A percentile compares a stretch with the other conserved stretches of the same genome.
phyloP scores from a whole-genome alignment of 495 filamentous ascomycete genomes.

The Parathielavia hyrcaniae region DNA sequence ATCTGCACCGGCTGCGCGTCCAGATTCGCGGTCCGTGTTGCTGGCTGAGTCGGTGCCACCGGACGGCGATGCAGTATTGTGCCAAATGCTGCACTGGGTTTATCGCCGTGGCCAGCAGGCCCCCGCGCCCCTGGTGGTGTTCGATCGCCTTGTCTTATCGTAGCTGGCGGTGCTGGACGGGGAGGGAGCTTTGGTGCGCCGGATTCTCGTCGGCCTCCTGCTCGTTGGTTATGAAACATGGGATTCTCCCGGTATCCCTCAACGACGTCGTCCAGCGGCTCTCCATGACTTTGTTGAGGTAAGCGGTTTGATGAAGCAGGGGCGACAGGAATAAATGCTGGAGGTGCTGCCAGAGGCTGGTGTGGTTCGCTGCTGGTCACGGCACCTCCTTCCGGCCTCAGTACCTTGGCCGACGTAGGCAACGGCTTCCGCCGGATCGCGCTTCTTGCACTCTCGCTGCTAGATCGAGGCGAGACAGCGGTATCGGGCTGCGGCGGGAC shows the following conservation, averaged over 20 bases:
- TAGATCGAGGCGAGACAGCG: constrained; percentile 43
- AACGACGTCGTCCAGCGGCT: not conserved
- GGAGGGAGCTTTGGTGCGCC: not conserved
- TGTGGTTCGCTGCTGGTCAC: not conserved
- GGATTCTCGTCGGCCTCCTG: not conserved
- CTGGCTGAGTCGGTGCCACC: constrained; percentile 12
- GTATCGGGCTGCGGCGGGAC: constrained; percentile 40
- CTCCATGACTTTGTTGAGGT: not conserved
- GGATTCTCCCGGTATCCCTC: constrained; percentile 25
- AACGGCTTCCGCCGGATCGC: constrained; percentile 43
- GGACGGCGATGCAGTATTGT: constrained; percentile 3
- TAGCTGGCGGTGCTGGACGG: constrained; percentile 6
- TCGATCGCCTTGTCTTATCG: constrained; percentile 14
- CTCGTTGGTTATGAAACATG: constrained; percentile 18
- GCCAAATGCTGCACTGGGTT: not conserved
- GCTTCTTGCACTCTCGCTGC: constrained; percentile 41
- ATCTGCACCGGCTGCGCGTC: not conserved
- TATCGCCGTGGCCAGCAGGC: not conserved
- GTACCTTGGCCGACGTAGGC: constrained; percentile 25
- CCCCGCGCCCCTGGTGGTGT: not conserved
- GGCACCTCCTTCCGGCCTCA: constrained; percentile 6
- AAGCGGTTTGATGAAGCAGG: not conserved
- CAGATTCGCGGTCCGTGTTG: not conserved
- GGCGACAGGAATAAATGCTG: not conserved
- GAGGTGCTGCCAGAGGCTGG: not conserved